Percentiles rank a stretch among this genome's conserved stretches.
Conservation (phyloP, 768 basidiomycete species). For the Tubosaeta sp. region DNA sequence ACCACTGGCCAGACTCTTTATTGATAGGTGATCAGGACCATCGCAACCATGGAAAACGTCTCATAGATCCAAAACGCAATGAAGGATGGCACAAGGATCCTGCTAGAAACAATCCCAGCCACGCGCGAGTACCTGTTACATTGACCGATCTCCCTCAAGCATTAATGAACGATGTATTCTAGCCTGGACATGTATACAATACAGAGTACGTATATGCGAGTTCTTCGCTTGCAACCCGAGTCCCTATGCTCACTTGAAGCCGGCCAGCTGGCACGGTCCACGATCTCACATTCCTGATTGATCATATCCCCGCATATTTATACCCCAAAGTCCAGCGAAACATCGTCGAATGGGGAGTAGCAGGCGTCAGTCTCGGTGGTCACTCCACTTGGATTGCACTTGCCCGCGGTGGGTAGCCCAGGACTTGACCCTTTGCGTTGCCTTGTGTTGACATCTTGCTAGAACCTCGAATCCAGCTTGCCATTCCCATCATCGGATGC, state of each 20-base stretch:
- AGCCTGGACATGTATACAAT: slow-evolving; percentile 31
- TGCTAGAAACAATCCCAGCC: slow-evolving; percentile 19
- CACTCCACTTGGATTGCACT: slow-evolving; percentile 79
- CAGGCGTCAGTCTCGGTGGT: slow-evolving; percentile 80
- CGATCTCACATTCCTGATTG: slow-evolving; percentile 79
- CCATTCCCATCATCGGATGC: slow-evolving; percentile 61
- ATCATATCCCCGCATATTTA: slow-evolving; percentile 70
- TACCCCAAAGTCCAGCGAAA: slow-evolving; percentile 62
- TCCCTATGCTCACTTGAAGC: slow-evolving; percentile 1
- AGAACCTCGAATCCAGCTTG: slow-evolving; percentile 46
- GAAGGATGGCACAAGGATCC: slow-evolving; percentile 24
- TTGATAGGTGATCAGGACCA: slow-evolving; percentile 20
- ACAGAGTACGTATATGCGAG: slow-evolving; percentile 21
- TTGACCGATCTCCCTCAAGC: neutral
- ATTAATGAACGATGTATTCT: slow-evolving; percentile 4
- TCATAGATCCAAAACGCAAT: slow-evolving; percentile 23
- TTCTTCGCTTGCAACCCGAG: neutral
- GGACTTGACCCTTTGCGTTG: neutral
- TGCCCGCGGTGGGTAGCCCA: slow-evolving; percentile 34
- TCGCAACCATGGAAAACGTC: slow-evolving; percentile 29
- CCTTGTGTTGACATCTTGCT: neutral
- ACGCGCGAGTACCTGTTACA: slow-evolving; percentile 23
- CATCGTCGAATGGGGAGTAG: slow-evolving; percentile 65
- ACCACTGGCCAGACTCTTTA: neutral
- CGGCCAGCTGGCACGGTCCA: slow-evolving; percentile 53